Base-by-base conservation (phyloP, 148 eudicot genomes). In the Salicornia ramosissima region DNA sequence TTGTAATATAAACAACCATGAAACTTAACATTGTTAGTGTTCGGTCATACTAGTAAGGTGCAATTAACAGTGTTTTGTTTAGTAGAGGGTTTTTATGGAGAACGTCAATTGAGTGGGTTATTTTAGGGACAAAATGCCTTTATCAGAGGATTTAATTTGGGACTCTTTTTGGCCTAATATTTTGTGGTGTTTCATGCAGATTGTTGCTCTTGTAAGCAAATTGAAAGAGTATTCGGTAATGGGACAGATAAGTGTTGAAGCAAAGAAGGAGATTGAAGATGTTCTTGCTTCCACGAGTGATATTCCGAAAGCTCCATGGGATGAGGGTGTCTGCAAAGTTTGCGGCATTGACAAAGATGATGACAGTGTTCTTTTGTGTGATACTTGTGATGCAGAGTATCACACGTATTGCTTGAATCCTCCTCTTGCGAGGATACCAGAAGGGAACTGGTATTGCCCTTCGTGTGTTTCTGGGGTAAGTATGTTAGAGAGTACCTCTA, bases 391-490 rank as follows among this genome's bases (percentile, higher is more conserved):
- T 80, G 86, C 90, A 14, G 94, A 86, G 67, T 88, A 88, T 77
- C 94, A 88, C 69, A 86, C 81, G 9, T 88, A 88, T 75, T 86
- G 90, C 79, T 80, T 88, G 77, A 79, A 71, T 68, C 90, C 94
- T 66, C 88, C 94, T 46, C 90, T 86, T 78, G 84, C 84, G 53
- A 83, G 85, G 70, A 85, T 88, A 31, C 94, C 94, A 11, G 84
- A 81, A 31, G 94, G 88, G 50, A 88, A 86, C 71, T 88, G 94
- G 94, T 86, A 86, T 77, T 88, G 94, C 64, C 94, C 88, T 9
- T 83, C 86, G 29, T 88, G 93, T 81, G 82, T 79, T 60, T 67
- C 82, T 69, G 81, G 81, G 59, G 73, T 74, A 28, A 72, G 28
- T 47, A 61, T 71, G 58, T 72, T 63, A 39, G 67, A 58, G 39